A percentile compares a stretch with the other conserved stretches of the same genome.
phyloP scores from a whole-genome alignment of 2,329 filamentous ascomycete species.

The Botrytis aclada region DNA sequence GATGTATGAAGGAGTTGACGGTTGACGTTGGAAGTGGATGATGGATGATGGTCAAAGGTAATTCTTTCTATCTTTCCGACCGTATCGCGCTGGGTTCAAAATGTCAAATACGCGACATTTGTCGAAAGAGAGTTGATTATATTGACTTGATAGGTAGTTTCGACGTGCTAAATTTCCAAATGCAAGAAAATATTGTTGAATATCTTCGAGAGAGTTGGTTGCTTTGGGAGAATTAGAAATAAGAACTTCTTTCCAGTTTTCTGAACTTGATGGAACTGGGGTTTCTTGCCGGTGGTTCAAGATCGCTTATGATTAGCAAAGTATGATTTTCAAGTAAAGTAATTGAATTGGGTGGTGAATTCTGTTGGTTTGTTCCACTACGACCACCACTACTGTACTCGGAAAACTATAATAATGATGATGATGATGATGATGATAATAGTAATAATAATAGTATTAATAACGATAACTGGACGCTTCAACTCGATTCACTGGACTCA shows the following conservation, averaged over 20 bases:
- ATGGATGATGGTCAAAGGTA: slow-evolving; percentile 15
- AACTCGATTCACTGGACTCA: background rate
- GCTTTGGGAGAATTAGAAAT: background rate
- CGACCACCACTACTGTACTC: background rate
- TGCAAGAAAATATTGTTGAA: slow-evolving; percentile 1
- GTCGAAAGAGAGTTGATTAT: background rate
- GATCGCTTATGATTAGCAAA: slow-evolving; percentile 12
- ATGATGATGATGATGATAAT: too few relatives aligned
- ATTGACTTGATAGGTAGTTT: background rate
- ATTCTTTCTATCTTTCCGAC: slow-evolving; percentile 21
- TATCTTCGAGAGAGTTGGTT: background rate
- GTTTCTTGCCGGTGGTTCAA: slow-evolving; percentile 11
- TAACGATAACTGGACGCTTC: background rate
- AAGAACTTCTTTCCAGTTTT: background rate
- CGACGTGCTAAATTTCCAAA: background rate
- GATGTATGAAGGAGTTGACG: slow-evolving; percentile 11
- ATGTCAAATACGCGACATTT: slow-evolving; percentile 19
- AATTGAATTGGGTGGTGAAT: background rate
- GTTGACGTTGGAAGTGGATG: slow-evolving; percentile 18
- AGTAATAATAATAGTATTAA: too few relatives aligned
- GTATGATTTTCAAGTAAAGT: background rate
- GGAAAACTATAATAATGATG: background rate
- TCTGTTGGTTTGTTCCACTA: background rate
- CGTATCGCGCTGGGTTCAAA: slow-evolving; percentile 16
- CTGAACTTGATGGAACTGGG: slow-evolving; percentile 11